Conservation (phyloP, 768 basidiomycete genomes). For the Boletellus sp. region DNA sequence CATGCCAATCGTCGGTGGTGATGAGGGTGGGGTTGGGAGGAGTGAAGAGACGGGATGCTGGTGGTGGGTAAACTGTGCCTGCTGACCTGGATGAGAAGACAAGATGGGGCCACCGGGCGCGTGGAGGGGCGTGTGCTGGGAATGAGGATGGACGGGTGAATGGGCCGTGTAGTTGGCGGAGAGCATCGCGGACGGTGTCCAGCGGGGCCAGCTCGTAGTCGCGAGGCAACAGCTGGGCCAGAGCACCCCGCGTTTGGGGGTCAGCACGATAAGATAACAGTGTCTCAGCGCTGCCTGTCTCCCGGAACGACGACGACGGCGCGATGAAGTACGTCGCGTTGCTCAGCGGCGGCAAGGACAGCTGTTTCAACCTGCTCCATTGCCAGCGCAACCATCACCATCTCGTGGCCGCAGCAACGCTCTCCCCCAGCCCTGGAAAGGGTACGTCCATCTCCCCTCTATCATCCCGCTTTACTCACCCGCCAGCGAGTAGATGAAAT, state of each 20-base stretch:
- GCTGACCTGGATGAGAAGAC: slow-evolving; percentile 20
- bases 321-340: slow-evolving; percentile 90
- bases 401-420: slow-evolving; percentile 82
- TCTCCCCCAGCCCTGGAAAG: slow-evolving; percentile 81
- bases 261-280: slow-evolving; percentile 20
- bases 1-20: slow-evolving; percentile 29
- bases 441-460: slow-evolving; percentile 46
- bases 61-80: slow-evolving; percentile 20
- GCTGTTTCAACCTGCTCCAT: slow-evolving; percentile 92
- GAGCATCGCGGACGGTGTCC: slow-evolving; percentile 56
- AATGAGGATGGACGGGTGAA: slow-evolving; percentile 18
- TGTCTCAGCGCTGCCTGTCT: background rate
- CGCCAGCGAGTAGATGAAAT: slow-evolving; percentile 74
- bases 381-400: slow-evolving; percentile 83
- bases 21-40: slow-evolving; percentile 33
- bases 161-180: slow-evolving; percentile 40
- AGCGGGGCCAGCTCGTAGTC: background rate
- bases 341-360: slow-evolving; percentile 97
- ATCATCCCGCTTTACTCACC: slow-evolving; percentile 1
- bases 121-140: slow-evolving; percentile 28
- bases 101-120: slow-evolving; percentile 24
- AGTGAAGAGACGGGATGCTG: slow-evolving; percentile 30
- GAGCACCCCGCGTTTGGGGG: slow-evolving; percentile 16
- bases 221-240: background rate
- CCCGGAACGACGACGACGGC: background rate